Base-by-base conservation (phyloP, 345 rosid species). In the Punica granatum region DNA sequence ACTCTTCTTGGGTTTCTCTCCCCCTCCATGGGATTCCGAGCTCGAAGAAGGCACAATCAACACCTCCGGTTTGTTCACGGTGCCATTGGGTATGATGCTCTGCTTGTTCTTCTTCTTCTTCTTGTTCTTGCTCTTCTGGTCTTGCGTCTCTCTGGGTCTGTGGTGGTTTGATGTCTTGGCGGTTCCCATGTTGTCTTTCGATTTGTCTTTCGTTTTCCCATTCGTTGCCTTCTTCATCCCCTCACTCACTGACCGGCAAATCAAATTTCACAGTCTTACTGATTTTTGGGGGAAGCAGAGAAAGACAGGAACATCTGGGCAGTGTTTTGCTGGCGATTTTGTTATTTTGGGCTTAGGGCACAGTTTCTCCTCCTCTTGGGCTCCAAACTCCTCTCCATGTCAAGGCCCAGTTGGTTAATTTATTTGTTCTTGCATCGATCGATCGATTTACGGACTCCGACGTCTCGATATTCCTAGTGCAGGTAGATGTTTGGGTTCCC, bases 1-100 rank as follows among this genome's bases (percentile, higher is more conserved):
- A 7, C n/a, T 54, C 63, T 56, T 69, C 77, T 62, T 72, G 62
- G 63, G 69, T 36, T 35, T 63, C 34, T 60, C 39, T 37, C 63
- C 59, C 16, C 39, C 25, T 18, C 37, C 72, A 64, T 70, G 53
- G 16, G 72, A 67, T 26, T 75, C 75, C 42, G 61, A 11, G 67
- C 75, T 77, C 19, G 83, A 67, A 15, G 73, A 64, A 21, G 68
- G 68, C 0, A 8, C 31, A 11, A 33, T 43, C n/a, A 46, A 5
- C 60, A n/a, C 69, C 67, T 67, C 66, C 42, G 28, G 28, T 33
- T 69, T 64, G 25, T 60, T 26, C 63, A 30, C 68, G 13, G 26
- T 41, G 18, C 54, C 74, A 23, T 10, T 51, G 60, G 70, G 72
- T 36, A 70, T 70, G 63, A 51, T 63, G 32, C 35, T 37, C 49